Base-by-base conservation (phyloP, 257 asterid genomes). In the Lycium ferocissimum region DNA sequence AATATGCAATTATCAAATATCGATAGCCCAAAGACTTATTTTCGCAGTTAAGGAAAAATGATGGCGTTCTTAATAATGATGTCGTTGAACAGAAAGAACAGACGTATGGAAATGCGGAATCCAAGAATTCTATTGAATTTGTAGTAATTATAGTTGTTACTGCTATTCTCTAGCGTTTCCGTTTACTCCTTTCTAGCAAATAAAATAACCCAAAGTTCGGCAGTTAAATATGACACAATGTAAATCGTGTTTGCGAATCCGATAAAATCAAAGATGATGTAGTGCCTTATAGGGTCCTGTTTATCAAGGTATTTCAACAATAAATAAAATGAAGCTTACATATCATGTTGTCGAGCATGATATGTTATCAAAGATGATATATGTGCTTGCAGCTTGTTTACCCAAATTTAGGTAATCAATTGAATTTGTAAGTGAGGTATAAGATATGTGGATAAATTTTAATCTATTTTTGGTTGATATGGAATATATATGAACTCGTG, bases 191-290 rank as follows among this genome's bases (percentile, higher is more conserved):
- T 58, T 61, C 33, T 26, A 26, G 13, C 37, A 58, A 33, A 13
- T 83, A n/a, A 70, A 83, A 56, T 40, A 51, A 8, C n/a, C 15
- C 3, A 53, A 7, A 45, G 13, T 5, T 6, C 12, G 84, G 88
- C 90, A 93, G 97, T 62, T 90, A 90, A 89, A 7, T 94, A 91
- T 81, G 94, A 93, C 91, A 89, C 88, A 91, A 89, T 85, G 95
- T 94, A 83, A 95, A 94, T 83, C 93, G 89, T 86, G 89, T 89
- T 7, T 86, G 91, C 20, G 81, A 63, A n/a, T 17, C 37, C 59
- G 53, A 14, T 14, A 92, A 85, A 70, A 70, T 92, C n/a, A 96
- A 94, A 54, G 93, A 88, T 57, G 87, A 89, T 5, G 88, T 85
- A 59, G 80, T 84, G 69, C 87, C 89, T 13, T 94, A 94, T 51